phyloP scores from a whole-genome alignment of 441 rosid species.

The Erodium trifolium region DNA sequence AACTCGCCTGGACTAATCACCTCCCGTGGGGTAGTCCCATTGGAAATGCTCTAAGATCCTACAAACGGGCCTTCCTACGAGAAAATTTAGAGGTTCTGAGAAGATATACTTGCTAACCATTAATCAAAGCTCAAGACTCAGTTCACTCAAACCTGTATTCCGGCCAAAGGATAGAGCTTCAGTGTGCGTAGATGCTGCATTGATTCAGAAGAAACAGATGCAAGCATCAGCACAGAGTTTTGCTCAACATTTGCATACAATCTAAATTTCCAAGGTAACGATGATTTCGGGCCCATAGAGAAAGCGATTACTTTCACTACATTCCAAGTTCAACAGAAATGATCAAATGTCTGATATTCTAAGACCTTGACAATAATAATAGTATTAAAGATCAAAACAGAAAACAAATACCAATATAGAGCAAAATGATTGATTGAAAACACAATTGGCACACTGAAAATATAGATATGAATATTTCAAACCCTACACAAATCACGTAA shows the following conservation, averaged over 20 bases:
- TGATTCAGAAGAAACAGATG: not conserved
- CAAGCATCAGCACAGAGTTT: not conserved
- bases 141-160: not conserved
- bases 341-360: too few relatives aligned
- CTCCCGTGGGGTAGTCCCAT: too few relatives aligned
- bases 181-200: not conserved
- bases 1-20: too few relatives aligned
- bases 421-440: not conserved
- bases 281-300: not conserved
- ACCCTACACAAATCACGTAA: not conserved
- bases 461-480: not conserved
- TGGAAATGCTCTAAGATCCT: too few relatives aligned
- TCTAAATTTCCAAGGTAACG: not conserved
- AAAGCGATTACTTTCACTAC: too few relatives aligned
- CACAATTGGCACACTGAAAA: not conserved
- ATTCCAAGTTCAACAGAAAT: too few relatives aligned
- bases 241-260: not conserved
- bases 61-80: too few relatives aligned
- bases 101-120: too few relatives aligned
- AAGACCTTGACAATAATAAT: not conserved
- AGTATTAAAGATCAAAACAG: not conserved
- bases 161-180: not conserved
- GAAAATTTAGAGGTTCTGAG: too few relatives aligned
- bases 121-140: not conserved
- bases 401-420: not conserved